phyloP scores from a whole-genome alignment of 805 yeast genomes.

The Candida khao-thaluensis region DNA sequence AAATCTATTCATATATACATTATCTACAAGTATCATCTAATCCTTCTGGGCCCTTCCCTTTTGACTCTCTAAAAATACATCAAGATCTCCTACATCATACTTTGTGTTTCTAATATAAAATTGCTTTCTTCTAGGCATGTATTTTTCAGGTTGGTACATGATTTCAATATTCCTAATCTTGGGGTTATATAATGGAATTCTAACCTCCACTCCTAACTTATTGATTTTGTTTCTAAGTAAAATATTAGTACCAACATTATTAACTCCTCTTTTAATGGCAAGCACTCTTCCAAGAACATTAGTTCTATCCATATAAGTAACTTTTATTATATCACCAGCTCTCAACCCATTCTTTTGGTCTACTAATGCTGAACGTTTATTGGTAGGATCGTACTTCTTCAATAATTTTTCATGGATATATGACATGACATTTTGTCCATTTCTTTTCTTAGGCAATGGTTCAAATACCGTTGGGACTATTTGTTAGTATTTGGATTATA shows the following conservation, averaged over 20 bases:
- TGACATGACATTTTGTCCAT: constrained; percentile 44
- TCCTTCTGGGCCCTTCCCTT: too few species aligned
- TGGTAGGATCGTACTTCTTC: constrained; percentile 66
- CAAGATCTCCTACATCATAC: constrained; percentile 73
- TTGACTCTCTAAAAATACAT: constrained; percentile 33
- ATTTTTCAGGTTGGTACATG: constrained; percentile 67
- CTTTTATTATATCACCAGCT: constrained; percentile 80
- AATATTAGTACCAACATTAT: constrained; percentile 71
- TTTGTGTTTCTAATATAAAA: constrained; percentile 83
- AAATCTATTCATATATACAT: too few species aligned
- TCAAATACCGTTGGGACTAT: constrained; percentile 41
- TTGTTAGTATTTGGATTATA: constrained; percentile 1
- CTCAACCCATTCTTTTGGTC: constrained; percentile 45
- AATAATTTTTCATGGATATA: constrained; percentile 52
- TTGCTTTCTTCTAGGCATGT: constrained; percentile 78
- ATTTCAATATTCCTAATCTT: constrained; percentile 73
- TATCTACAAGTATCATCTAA: too few species aligned
- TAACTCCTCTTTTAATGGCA: constrained; percentile 61
- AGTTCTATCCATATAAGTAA: constrained; percentile 66
- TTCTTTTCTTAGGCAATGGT: constrained; percentile 50
- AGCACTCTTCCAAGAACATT: constrained; percentile 76
- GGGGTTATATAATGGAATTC: constrained; percentile 81
- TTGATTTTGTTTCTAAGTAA: constrained; percentile 78
- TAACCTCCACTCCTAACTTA: constrained; percentile 81
- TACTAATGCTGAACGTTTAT: constrained; percentile 38